phyloP scores from a whole-genome alignment of 139 green algal species.

The Tetradesmus lagerheimii region DNA sequence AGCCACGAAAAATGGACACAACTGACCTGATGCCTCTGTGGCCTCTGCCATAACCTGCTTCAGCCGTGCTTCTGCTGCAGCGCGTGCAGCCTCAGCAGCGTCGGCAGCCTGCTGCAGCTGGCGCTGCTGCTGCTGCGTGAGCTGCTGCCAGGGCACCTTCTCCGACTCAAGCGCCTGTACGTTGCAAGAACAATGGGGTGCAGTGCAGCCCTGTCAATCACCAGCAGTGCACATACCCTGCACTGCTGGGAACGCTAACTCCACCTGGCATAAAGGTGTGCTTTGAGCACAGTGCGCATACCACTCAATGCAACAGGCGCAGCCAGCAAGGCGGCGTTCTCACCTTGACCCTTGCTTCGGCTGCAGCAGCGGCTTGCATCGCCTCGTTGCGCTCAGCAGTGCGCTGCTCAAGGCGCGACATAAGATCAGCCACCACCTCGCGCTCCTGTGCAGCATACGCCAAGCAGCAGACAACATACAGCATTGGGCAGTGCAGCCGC shows the following conservation, averaged over 20 bases:
- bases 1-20: too few relatives aligned
- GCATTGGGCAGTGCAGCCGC: too few relatives aligned
- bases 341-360: constrained; percentile 25
- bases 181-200: background rate
- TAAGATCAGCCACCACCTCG: constrained; percentile 31
- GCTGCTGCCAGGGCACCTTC: constrained; percentile 28
- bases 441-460: constrained; percentile 9
- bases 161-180: constrained; percentile 39
- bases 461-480: too few relatives aligned
- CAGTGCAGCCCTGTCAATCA: too few relatives aligned
- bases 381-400: constrained; percentile 44
- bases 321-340: background rate
- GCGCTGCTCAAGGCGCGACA: constrained; percentile 26
- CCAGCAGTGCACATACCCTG: too few relatives aligned
- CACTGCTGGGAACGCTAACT: too few relatives aligned
- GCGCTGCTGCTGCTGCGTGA: constrained; percentile 7
- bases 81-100: constrained; percentile 5
- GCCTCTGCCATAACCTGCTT: constrained; percentile 19
- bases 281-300: background rate
- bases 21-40: constrained; percentile 26
- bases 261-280: too few relatives aligned
- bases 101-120: constrained; percentile 21
- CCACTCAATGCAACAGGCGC: background rate
- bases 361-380: constrained; percentile 11
- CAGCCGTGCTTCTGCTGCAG: constrained; percentile 33